Percentiles rank a stretch among this genome's conserved stretches.
Evolutionary conservation across 495 filamentous ascomycete species (phyloP).

Genomic region (Xylaria scruposa): DNA sequence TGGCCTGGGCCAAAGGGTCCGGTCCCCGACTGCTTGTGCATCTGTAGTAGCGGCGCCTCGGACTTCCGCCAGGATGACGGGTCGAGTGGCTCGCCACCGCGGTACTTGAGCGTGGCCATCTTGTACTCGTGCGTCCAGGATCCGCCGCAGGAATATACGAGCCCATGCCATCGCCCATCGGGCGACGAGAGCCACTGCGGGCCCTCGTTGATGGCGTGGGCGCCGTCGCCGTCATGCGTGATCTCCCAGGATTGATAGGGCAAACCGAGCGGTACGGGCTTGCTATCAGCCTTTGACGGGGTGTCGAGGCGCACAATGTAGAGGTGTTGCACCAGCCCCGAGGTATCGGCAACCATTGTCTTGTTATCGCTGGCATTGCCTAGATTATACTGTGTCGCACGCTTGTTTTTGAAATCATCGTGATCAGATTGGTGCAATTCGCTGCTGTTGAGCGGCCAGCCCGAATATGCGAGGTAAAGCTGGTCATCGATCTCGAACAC

Average conservation of each 20-base stretch:
- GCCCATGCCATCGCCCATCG: constrained; percentile 37
- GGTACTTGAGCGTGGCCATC: constrained; percentile 38
- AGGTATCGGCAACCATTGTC: constrained; percentile 10
- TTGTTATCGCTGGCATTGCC: background rate
- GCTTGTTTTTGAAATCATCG: background rate
- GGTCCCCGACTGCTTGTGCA: constrained; percentile 11
- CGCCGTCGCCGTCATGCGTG: constrained; percentile 36
- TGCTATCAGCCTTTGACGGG: constrained; percentile 33
- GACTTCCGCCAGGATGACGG: constrained; percentile 39
- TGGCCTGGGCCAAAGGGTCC: constrained; percentile 40
- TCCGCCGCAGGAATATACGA: constrained; percentile 38
- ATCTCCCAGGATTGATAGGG: constrained; percentile 40
- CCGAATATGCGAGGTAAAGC: constrained; percentile 40
- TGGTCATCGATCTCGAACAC: constrained; percentile 36
- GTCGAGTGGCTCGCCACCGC: constrained; percentile 39
- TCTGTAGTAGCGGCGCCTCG: constrained; percentile 38
- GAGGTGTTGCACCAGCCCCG: constrained; percentile 37
- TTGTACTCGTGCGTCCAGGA: constrained; percentile 45
- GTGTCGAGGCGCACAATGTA: constrained; percentile 37
- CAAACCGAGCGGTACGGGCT: constrained; percentile 30
- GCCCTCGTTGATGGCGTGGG: constrained; percentile 42
- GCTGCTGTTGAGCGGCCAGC: constrained; percentile 37
- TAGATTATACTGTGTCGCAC: background rate
- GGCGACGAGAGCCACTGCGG: constrained; percentile 41
- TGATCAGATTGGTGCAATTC: constrained; percentile 7